These are phyloP conservation scores for Pisolithus tinctorius DNA, from an alignment of 768 basidiomycete species.

Conservation along the genomic window DNA sequence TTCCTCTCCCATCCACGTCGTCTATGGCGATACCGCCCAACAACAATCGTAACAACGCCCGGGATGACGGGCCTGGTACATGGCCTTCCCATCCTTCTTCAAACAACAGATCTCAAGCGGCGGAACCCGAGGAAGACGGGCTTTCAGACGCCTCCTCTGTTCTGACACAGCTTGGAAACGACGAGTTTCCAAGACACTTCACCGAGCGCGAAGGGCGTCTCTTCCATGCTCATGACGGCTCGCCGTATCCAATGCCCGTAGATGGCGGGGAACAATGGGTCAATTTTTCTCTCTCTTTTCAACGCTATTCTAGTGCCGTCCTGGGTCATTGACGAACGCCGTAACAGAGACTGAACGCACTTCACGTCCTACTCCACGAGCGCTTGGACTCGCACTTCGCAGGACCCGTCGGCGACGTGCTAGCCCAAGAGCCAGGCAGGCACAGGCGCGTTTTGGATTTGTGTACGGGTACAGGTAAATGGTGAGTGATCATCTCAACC, in stretches of 20 bases:
- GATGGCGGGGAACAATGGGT: constrained; percentile 68
- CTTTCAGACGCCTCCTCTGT: constrained; percentile 37
- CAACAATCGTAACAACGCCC: constrained; percentile 16
- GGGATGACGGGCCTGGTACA: constrained; percentile 10
- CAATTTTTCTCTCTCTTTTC: not conserved
- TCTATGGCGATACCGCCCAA: constrained; percentile 25
- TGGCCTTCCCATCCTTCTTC: constrained; percentile 8
- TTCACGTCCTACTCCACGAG: constrained; percentile 42
- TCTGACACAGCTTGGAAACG: constrained; percentile 39
- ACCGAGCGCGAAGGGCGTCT: constrained; percentile 51
- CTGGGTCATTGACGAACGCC: not conserved
- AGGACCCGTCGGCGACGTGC: constrained; percentile 50
- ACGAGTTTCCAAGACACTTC: constrained; percentile 60
- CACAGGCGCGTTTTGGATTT: constrained; percentile 59
- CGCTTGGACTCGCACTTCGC: constrained; percentile 53
- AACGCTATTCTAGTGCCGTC: not conserved
- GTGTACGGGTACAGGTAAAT: constrained; percentile 70
- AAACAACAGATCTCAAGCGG: constrained; percentile 6
- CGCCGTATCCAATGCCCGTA: constrained; percentile 68
- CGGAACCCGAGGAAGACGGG: constrained; percentile 32
- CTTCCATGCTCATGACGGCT: constrained; percentile 57
- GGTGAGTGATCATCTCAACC: constrained; percentile 38
- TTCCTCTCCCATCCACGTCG: constrained; percentile 1
- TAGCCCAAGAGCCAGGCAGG: constrained; percentile 35
- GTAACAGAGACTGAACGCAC: constrained; percentile 44